Evolutionary conservation across 169 alveolate genomes (phyloP), one percentile per base, ranked within the genome.

Genomic region (Cryptosporidium sp.): DNA sequence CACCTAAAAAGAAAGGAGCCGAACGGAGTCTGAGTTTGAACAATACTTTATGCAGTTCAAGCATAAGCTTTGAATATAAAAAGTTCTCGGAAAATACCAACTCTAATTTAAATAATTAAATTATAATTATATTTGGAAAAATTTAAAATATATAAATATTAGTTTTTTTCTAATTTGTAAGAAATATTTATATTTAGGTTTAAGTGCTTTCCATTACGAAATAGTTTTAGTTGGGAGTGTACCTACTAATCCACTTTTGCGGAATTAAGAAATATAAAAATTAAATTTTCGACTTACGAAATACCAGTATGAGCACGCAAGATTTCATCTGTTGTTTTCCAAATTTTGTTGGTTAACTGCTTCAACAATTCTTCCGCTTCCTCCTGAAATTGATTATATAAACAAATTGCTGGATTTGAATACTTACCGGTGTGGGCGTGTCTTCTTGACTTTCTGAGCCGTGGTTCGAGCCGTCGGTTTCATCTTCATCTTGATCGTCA

Each of bases 261-360:
- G 41, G 70, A 62, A 39, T 33, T 41, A 70, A 43, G 4, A 51
- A 6, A 43, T 9, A 23, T n/a, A 70, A 10, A 26, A 37, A 26
- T 43, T 31, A 1, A 6, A 1, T 12, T n/a, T 35, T 21, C 14
- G 62, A 80, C 89, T 59, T 80, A 80, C 89, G 80, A 59, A n/a
- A 80, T 80, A 33, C 89, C 89, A 12, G 89, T 80, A n/a, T 80
- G 75, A n/a, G 89, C 89, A 80, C 74, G 89, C 33, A 80, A 29
- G 14, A 80, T 80, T 48, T 80, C 80, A 43, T 80, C 89, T 3
- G 89, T 80, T 3, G 89, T 65, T 41, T 80, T 80, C 89, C 89
- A 80, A 26, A 80, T 80, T 48, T 80, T 59, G 1, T 33, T 80
- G 18, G 89, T 80, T 31, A 80, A 33, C n/a, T 80, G 80, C 26